Conservation (phyloP, 2,329 filamentous ascomycete genomes). For the Aspergillus versicolor region DNA sequence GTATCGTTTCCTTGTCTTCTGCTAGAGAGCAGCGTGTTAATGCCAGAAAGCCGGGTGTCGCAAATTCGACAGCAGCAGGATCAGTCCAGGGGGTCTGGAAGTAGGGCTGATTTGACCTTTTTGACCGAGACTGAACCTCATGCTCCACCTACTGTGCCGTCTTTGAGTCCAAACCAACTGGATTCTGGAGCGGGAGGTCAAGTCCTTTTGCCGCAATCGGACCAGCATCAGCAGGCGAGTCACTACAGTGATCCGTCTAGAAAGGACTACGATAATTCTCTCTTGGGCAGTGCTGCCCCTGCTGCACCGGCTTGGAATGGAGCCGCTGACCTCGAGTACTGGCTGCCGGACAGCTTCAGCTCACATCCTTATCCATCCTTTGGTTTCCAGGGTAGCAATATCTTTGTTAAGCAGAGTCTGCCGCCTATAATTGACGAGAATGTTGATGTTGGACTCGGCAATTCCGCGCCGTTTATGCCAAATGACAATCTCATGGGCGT, state of each 20-base stretch:
- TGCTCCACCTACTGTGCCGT: too few relatives aligned
- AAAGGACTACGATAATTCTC: neutral
- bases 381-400: conserved; percentile 2
- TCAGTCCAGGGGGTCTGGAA: conserved; percentile 13
- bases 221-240: neutral
- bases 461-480: neutral
- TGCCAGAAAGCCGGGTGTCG: conserved; percentile 32
- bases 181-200: too few relatives aligned
- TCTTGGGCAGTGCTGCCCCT: conserved; percentile 1
- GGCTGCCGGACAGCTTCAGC: conserved; percentile 2
- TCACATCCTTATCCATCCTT: neutral
- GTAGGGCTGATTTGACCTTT: neutral
- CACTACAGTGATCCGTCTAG: neutral
- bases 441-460: neutral
- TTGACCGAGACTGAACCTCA: too few relatives aligned
- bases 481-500: neutral
- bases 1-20: neutral
- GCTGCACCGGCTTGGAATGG: neutral
- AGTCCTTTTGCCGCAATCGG: too few relatives aligned
- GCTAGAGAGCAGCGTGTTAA: neutral
- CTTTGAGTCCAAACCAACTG: too few relatives aligned
- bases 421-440: neutral
- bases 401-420: neutral
- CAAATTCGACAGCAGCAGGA: conserved; percentile 40
- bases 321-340: neutral